Base-by-base conservation (phyloP, 768 basidiomycete genomes). In the Mrakia blollopis region DNA sequence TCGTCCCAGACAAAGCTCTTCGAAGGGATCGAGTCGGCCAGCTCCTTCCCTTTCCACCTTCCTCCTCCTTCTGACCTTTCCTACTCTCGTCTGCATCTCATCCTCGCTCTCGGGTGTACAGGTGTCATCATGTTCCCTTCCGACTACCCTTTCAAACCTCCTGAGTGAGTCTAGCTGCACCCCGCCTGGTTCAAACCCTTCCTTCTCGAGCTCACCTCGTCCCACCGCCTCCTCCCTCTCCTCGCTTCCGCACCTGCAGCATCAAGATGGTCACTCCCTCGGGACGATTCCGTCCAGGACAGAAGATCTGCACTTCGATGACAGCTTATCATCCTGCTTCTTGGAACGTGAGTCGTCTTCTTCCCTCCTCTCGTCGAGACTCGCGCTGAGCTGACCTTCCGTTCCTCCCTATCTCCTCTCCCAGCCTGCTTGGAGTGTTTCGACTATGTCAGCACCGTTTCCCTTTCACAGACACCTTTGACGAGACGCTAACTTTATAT, bases 281-380 rank as follows among this genome's bases (percentile, higher is more conserved):
- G 8, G 93, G 93, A 28, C 89, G 93, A 77, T 95, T 95, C 84
- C 89, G 91, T 80, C 92, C 92, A 30, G 92, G 93, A 86, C 90
- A 89, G 65, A 97, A 94, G 87, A 97, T 98, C 74, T 98, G 95
- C 83, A 96, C 97, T 85, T 96, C 93, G 32, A 97, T 98, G 94
- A 84, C 84, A 13, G 82, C 81, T 35, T 84, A 69, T 39, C 77
- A 78, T 44, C 77, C 77, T 37, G 67, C 77, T 41, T 70, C 73
- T 18, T 74, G 73, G 77, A 74, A 78, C 54, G 73, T 74, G 50
- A 74, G 73, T 47, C n/a, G 11, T 21, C 41, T 11, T 9, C 35
- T 2, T 11, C 11, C 44, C 44, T 44, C 6, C 32, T 16, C 50
- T 8, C 16, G 5, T 73, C 9, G 30, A 10, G 35, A 23, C 68